Evolutionary conservation across 2,329 filamentous ascomycete genomes (phyloP), one percentile per base, ranked within the genome.

Genomic region (Coleophoma eucalyptorum): DNA sequence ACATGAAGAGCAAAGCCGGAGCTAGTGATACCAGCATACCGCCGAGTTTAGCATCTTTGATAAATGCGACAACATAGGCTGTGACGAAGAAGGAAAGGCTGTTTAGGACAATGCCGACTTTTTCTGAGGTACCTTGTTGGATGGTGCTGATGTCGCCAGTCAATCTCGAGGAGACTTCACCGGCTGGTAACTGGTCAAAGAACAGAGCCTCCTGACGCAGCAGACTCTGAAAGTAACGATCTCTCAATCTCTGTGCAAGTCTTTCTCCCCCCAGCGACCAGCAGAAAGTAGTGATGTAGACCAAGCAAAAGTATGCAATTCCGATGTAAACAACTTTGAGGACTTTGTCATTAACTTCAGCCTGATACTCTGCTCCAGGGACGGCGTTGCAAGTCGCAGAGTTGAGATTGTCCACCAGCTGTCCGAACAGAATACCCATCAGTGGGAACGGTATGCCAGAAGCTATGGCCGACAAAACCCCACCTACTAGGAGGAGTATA

Each of bases 391-490:
- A 60, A 16, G 78, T 76, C 18, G 78, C 77, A 12, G 69, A 65
- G 59, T 84, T 84, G 60, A 86, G 72, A 55, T 83, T 73, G 58
- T 86, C 81, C 52, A 86, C 71, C 8, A 86, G 75, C 63, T 86
- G 72, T 55, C 83, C 83, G 57, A 86, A 86, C 43, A 86, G 68
- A 55, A 86, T 81, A 51, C 79, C 81, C 59, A 86, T 76, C 15
- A 86, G 67, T 12, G 83, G 83, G 54, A 85, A 84, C 0, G 83
- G 82, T 2, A 83, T 72, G 46, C 82, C 82, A 15, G 81, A 75
- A 19, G 72, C 78, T 34, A 79, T 77, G 50, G 80, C 76, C 49
- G 69, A 69, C 31, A 76, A 47, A 51, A 62, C 58, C 50, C 74
- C 76, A 42, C 65, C 58, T 44, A 69, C 35, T 18, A 38, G 10